These are phyloP conservation scores for Pseudonitzschia multistriata DNA, from an alignment of 108 stramenopile genomes.

Conservation along the genomic window DNA sequence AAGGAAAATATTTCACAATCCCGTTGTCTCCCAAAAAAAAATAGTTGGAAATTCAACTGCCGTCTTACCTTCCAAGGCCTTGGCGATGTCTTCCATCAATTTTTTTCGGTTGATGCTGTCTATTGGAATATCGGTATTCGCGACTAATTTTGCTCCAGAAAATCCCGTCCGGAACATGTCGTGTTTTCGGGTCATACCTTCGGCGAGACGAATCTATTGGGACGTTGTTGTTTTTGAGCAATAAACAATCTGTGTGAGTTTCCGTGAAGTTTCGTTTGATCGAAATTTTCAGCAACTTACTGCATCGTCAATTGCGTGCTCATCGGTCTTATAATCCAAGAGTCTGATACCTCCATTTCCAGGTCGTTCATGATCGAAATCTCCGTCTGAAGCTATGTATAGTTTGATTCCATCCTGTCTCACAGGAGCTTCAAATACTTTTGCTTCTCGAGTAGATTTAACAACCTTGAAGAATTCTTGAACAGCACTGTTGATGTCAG, in stretches of 20 bases:
- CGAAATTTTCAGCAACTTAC: too few relatives aligned
- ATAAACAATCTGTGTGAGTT: too few relatives aligned
- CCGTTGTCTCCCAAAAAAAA: neutral
- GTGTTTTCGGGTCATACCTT: conserved; percentile 53
- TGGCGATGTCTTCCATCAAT: conserved; percentile 41
- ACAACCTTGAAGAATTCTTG: conserved; percentile 10
- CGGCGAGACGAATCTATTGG: conserved; percentile 38
- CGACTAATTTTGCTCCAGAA: conserved; percentile 42
- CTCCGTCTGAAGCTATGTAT: conserved; percentile 40
- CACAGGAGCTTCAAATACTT: conserved; percentile 39
- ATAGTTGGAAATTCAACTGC: neutral
- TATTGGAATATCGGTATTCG: conserved; percentile 24
- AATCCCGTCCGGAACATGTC: conserved; percentile 50
- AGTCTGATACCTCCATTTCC: conserved; percentile 47
- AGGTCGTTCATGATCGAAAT: conserved; percentile 26
- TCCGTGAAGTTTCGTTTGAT: too few relatives aligned
- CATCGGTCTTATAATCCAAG: conserved; percentile 30
- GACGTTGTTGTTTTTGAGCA: too few relatives aligned
- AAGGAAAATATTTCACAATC: neutral
- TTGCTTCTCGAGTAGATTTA: conserved; percentile 2
- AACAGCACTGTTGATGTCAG: neutral
- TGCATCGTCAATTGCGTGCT: conserved; percentile 43
- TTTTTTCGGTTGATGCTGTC: conserved; percentile 31
- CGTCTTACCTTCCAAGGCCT: conserved; percentile 33
- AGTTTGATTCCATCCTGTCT: conserved; percentile 44